These are phyloP conservation scores for Cytidiella melzeri DNA, from an alignment of 768 basidiomycete genomes.

Conservation along the genomic window DNA sequence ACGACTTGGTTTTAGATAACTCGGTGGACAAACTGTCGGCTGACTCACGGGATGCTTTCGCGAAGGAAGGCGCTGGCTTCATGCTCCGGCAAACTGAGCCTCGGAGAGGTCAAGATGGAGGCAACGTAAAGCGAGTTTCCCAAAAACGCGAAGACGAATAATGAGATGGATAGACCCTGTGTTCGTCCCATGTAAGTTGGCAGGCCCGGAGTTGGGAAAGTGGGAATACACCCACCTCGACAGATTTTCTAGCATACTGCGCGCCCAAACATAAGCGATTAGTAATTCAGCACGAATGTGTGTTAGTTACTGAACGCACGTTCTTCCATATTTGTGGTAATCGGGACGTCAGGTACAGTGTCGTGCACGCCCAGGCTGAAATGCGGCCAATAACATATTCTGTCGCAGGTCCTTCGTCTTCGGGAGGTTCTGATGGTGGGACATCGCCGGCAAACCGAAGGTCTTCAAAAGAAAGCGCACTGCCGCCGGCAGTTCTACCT, in stretches of 20 bases:
- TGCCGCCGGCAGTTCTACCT: neutral
- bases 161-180: slow-evolving; percentile 86
- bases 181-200: neutral
- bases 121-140: slow-evolving; percentile 93
- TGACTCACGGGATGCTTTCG: slow-evolving; percentile 80
- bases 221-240: slow-evolving; percentile 56
- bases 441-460: slow-evolving; percentile 8
- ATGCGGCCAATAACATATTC: slow-evolving; percentile 81
- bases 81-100: slow-evolving; percentile 48
- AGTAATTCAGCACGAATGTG: neutral
- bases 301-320: slow-evolving; percentile 43
- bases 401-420: slow-evolving; percentile 15
- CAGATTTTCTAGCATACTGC: slow-evolving; percentile 84
- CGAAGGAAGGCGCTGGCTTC: slow-evolving; percentile 60
- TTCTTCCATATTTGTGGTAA: slow-evolving; percentile 99
- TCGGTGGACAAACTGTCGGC: neutral
- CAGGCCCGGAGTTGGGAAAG: neutral
- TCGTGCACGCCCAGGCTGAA: slow-evolving; percentile 93
- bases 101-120: slow-evolving; percentile 79
- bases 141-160: slow-evolving; percentile 90
- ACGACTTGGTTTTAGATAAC: neutral
- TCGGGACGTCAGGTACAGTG: slow-evolving; percentile 86
- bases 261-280: neutral
- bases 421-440: neutral
- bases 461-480: neutral